A percentile compares a stretch with the other conserved stretches of the same genome.
Conservation (phyloP, 2,329 filamentous ascomycete species). For the Aspergillus sp. region DNA sequence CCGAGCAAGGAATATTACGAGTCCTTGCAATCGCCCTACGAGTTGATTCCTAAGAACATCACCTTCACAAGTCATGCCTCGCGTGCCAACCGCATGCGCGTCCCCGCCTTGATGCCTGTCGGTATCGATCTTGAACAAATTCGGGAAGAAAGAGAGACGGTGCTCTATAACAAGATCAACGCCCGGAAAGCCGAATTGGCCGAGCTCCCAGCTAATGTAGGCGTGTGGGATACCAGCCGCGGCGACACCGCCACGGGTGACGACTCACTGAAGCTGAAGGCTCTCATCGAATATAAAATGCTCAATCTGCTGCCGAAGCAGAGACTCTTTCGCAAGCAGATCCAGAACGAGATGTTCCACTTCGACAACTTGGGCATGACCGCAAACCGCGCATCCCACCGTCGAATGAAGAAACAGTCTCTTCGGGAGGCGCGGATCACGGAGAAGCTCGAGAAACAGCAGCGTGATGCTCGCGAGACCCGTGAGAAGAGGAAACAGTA, state of each 20-base stretch:
- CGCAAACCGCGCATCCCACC: conserved; percentile 85
- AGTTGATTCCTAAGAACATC: conserved; percentile 57
- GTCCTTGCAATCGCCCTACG: conserved; percentile 73
- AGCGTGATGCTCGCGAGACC: conserved; percentile 90
- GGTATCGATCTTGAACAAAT: conserved; percentile 85
- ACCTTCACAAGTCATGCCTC: conserved; percentile 76
- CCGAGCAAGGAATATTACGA: conserved; percentile 57
- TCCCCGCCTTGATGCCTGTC: conserved; percentile 84
- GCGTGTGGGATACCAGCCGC: conserved; percentile 75
- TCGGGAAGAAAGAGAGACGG: conserved; percentile 80
- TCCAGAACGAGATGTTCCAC: conserved; percentile 89
- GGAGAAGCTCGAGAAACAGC: conserved; percentile 98
- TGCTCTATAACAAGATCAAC: conserved; percentile 86
- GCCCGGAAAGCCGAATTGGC: conserved; percentile 83
- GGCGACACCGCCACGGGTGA: conserved; percentile 70
- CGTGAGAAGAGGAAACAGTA: conserved; percentile 97
- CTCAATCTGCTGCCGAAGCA: conserved; percentile 87
- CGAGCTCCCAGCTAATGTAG: conserved; percentile 78
- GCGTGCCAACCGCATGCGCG: conserved; percentile 72
- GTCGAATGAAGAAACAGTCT: conserved; percentile 95
- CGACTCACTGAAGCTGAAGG: conserved; percentile 80
- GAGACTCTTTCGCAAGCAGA: conserved; percentile 76
- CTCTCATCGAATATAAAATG: conserved; percentile 93
- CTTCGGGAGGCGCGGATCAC: conserved; percentile 94
- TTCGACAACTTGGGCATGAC: conserved; percentile 97